These are phyloP conservation scores for Venturia pyrina DNA, from an alignment of 2,329 filamentous ascomycete species.

Conservation along the genomic window DNA sequence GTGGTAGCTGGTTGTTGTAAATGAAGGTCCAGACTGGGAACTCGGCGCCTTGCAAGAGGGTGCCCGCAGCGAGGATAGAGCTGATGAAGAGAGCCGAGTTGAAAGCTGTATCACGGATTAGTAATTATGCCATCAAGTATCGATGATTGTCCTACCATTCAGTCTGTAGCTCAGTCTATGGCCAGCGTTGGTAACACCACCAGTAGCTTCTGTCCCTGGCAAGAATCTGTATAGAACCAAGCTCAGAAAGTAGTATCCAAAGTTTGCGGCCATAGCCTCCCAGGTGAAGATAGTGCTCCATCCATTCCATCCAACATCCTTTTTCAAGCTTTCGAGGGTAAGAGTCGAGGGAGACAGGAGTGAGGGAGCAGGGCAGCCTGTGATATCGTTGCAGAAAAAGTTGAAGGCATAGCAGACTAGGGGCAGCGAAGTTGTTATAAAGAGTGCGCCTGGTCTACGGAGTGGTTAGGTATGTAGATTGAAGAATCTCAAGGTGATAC, in stretches of 20 bases:
- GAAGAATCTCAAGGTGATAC: conserved; percentile 14
- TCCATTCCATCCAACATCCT: conserved; percentile 77
- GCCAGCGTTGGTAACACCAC: conserved; percentile 59
- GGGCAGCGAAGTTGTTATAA: conserved; percentile 72
- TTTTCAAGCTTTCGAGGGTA: conserved; percentile 61
- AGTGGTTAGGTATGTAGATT: neutral
- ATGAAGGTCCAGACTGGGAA: conserved; percentile 91
- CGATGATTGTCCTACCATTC: conserved; percentile 33
- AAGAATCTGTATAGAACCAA: conserved; percentile 65
- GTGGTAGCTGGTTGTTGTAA: conserved; percentile 77
- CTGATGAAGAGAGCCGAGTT: conserved; percentile 65
- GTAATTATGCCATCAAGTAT: neutral
- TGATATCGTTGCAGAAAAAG: conserved; percentile 86
- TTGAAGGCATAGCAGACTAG: conserved; percentile 67
- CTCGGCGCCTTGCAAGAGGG: conserved; percentile 63
- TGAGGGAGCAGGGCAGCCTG: conserved; percentile 80
- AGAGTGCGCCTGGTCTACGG: conserved; percentile 60
- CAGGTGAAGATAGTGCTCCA: conserved; percentile 60
- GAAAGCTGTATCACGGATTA: conserved; percentile 47
- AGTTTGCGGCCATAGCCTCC: conserved; percentile 56
- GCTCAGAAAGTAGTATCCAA: conserved; percentile 71
- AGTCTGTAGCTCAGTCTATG: conserved; percentile 74
- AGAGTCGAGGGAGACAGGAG: conserved; percentile 63
- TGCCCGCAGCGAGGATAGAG: conserved; percentile 62
- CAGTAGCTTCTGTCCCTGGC: conserved; percentile 62